Conservation (phyloP, 768 basidiomycete genomes). For the Naganishia onofrii region DNA sequence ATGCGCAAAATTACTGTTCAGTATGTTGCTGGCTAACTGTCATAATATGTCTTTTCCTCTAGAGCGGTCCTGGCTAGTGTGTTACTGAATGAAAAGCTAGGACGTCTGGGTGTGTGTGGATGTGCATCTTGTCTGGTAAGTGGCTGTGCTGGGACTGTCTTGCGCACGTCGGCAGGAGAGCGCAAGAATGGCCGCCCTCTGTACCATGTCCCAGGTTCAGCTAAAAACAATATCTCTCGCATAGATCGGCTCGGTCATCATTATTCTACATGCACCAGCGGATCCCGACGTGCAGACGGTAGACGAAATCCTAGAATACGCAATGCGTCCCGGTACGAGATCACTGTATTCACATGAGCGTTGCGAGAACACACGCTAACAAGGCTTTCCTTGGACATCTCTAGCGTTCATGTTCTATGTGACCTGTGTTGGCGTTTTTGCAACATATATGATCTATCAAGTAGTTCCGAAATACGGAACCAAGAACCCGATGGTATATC, state of each 20-base stretch:
- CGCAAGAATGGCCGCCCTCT: not conserved
- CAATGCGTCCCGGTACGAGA: conserved; percentile 79
- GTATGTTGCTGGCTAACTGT: not conserved
- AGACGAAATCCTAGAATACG: conserved; percentile 86
- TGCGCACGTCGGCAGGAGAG: not conserved
- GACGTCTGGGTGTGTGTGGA: conserved; percentile 69
- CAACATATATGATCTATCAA: conserved; percentile 79
- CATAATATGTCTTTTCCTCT: conserved; percentile 18
- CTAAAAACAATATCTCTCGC: conserved; percentile 62
- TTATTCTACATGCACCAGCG: conserved; percentile 92
- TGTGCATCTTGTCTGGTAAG: conserved; percentile 52
- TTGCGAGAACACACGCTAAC: not conserved
- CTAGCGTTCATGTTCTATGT: conserved; percentile 88
- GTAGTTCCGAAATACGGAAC: conserved; percentile 83
- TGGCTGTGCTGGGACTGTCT: not conserved
- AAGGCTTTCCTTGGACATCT: not conserved
- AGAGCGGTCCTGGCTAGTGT: conserved; percentile 93
- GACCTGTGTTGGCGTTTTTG: conserved; percentile 75
- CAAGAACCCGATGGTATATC: conserved; percentile 82
- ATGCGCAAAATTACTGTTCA: not conserved
- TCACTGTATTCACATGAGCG: not conserved
- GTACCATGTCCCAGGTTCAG: not conserved
- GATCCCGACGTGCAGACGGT: conserved; percentile 91
- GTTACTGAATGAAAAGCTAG: conserved; percentile 86
- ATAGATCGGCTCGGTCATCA: conserved; percentile 75